Evolutionary conservation across 257 asterid genomes (phyloP).

Genomic region (Osmanthus fragrans): DNA sequence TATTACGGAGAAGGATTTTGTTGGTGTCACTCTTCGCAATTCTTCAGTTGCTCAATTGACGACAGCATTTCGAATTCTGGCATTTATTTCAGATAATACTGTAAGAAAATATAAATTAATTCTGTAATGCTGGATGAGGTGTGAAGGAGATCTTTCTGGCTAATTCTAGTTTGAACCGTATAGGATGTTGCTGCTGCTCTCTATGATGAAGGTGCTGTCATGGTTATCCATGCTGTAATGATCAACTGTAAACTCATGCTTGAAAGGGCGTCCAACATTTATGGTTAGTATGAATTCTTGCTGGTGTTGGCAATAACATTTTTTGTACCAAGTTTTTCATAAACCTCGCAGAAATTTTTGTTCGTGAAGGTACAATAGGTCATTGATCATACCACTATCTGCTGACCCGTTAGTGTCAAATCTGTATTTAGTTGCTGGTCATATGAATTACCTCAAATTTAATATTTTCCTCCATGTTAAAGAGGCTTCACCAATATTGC

Average conservation of each 20-base stretch:
- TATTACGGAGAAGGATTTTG: conserved; percentile 89
- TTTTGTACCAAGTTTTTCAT: neutral
- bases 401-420: neutral
- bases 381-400: neutral
- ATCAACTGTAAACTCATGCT: conserved; percentile 91
- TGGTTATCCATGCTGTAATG: conserved; percentile 92
- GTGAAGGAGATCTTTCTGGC: conserved; percentile 26
- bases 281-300: conserved; percentile 60
- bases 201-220: conserved; percentile 91
- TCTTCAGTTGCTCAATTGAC: conserved; percentile 87
- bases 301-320: conserved; percentile 4
- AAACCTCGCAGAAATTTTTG: neutral
- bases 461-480: neutral
- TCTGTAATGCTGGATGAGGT: conserved; percentile 5
- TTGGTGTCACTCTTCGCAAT: conserved; percentile 85
- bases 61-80: conserved; percentile 88
- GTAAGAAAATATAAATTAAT: conserved; percentile 35
- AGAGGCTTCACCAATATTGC: neutral
- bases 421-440: conserved; percentile 17
- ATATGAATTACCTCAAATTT: neutral
- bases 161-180: conserved; percentile 33
- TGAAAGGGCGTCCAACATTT: conserved; percentile 88
- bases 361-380: neutral
- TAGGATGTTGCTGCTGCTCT: conserved; percentile 89
- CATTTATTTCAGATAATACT: conserved; percentile 79